Conservation (phyloP, 768 basidiomycete genomes). For the Lactifluus piperatus region DNA sequence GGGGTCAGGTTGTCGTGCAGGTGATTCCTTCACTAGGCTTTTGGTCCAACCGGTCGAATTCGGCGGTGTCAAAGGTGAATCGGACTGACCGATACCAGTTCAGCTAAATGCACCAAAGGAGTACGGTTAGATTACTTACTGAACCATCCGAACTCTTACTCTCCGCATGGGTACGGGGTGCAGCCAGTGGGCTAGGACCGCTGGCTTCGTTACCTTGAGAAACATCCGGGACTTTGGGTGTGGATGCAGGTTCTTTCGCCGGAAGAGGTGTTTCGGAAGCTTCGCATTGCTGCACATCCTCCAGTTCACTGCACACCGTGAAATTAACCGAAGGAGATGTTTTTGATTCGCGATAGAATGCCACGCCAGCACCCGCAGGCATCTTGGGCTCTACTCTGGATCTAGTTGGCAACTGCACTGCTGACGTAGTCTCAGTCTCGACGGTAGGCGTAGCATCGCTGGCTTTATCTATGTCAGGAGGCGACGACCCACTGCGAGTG, state of each 20-base stretch:
- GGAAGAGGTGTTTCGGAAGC: neutral
- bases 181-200: slow-evolving; percentile 22
- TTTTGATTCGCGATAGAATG: slow-evolving; percentile 60
- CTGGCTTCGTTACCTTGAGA: neutral
- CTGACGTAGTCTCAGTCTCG: slow-evolving; percentile 29
- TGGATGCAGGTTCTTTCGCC: neutral
- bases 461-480: slow-evolving; percentile 40
- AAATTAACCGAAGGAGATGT: slow-evolving; percentile 53
- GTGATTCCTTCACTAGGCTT: slow-evolving; percentile 56
- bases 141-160: slow-evolving; percentile 46
- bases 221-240: neutral
- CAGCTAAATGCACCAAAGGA: slow-evolving; percentile 8
- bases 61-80: slow-evolving; percentile 40
- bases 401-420: slow-evolving; percentile 26
- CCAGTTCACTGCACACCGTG: slow-evolving; percentile 73
- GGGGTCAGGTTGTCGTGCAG: slow-evolving; percentile 64
- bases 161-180: slow-evolving; percentile 34
- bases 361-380: slow-evolving; percentile 63
- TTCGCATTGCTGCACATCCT: slow-evolving; percentile 25
- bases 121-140: slow-evolving; percentile 31
- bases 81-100: slow-evolving; percentile 31
- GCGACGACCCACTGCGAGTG: slow-evolving; percentile 60
- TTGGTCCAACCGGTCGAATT: slow-evolving; percentile 48
- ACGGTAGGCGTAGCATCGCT: slow-evolving; percentile 26
- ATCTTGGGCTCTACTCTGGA: slow-evolving; percentile 56